phyloP scores from a whole-genome alignment of 768 basidiomycete species.

The Lanmaoa pseudosensibilis region DNA sequence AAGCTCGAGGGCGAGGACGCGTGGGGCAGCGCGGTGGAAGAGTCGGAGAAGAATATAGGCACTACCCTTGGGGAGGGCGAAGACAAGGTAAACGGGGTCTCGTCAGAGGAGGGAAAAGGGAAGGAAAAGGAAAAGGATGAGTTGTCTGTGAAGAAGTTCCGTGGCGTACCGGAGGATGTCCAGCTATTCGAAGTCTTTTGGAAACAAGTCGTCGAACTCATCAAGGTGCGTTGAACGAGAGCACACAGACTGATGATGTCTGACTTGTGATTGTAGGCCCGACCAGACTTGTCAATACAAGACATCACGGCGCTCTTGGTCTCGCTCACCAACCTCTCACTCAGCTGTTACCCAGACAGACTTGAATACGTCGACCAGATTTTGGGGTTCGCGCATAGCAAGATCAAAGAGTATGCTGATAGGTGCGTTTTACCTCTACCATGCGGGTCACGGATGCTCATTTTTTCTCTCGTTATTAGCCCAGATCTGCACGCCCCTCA shows the following conservation, averaged over 20 bases:
- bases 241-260: background rate
- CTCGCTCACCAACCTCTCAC: conserved; percentile 89
- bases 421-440: conserved; percentile 47
- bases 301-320: conserved; percentile 96
- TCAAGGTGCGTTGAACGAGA: conserved; percentile 64
- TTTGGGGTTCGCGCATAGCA: conserved; percentile 82
- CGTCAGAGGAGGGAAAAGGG: conserved; percentile 30
- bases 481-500: conserved; percentile 86
- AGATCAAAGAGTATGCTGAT: conserved; percentile 80
- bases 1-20: conserved; percentile 26
- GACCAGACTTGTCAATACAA: conserved; percentile 95
- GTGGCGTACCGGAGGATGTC: conserved; percentile 94
- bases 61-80: background rate
- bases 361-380: conserved; percentile 98
- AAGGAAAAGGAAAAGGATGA: conserved; percentile 67
- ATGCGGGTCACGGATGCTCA: background rate
- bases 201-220: conserved; percentile 96
- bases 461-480: conserved; percentile 37
- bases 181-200: conserved; percentile 98
- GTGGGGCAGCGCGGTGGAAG: conserved; percentile 25
- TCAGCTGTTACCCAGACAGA: conserved; percentile 96
- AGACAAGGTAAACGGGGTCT: conserved; percentile 20
- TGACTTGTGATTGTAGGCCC: conserved; percentile 56
- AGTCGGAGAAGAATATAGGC: conserved; percentile 20
- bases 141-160: conserved; percentile 71